These are phyloP conservation scores for Colletotrichum neosansevieriae DNA, from an alignment of 2,329 filamentous ascomycete species.

Conservation along the genomic window DNA sequence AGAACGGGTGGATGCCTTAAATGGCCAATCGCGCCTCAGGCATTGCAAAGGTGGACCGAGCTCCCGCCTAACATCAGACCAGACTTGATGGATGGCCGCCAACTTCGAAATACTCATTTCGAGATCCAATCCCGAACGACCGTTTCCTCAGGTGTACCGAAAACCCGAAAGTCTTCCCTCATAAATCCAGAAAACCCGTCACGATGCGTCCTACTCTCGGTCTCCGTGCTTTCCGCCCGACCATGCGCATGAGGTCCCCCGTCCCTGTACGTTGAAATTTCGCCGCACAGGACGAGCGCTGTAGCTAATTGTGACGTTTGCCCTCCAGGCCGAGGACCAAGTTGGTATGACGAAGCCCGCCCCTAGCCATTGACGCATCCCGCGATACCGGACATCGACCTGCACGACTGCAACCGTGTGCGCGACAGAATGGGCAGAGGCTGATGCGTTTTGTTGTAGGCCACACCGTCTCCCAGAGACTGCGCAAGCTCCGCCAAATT, in stretches of 20 bases:
- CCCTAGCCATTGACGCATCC: conserved; percentile 37
- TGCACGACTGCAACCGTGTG: conserved; percentile 18
- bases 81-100: conserved; percentile 33
- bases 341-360: conserved; percentile 66
- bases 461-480: conserved; percentile 95
- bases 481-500: conserved; percentile 89
- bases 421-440: conserved; percentile 24
- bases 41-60: conserved; percentile 41
- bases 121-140: conserved; percentile 47
- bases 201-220: conserved; percentile 75
- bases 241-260: conserved; percentile 75
- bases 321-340: conserved; percentile 73
- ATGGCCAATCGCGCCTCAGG: conserved; percentile 49
- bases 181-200: conserved; percentile 42
- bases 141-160: conserved; percentile 32
- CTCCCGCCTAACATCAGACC: conserved; percentile 38
- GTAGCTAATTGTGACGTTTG: conserved; percentile 49
- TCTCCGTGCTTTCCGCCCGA: conserved; percentile 76
- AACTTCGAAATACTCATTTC: conserved; percentile 40
- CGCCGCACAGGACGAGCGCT: conserved; percentile 32
- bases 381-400: conserved; percentile 20
- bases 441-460: conserved; percentile 64
- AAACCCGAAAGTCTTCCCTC: conserved; percentile 36
- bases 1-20: conserved; percentile 40
- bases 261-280: conserved; percentile 73